These are phyloP conservation scores for Micractinium conductrix DNA, from an alignment of 139 green algal species.

Conservation along the genomic window DNA sequence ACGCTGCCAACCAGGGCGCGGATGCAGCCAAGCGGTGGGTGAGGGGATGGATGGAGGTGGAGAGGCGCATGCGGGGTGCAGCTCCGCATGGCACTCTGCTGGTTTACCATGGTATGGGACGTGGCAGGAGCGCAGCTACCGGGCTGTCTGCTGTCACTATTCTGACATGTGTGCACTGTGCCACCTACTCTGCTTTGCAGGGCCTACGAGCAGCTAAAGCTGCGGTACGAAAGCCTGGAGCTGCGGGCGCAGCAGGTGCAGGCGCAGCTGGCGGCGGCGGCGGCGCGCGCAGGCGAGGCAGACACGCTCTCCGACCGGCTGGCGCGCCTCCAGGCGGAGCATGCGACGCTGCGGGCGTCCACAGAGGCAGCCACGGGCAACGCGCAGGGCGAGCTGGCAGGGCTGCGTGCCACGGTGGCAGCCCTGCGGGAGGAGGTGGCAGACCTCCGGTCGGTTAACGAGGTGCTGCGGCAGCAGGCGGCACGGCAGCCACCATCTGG, in stretches of 20 bases:
- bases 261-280: constrained; percentile 12
- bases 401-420: constrained; percentile 28
- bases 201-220: constrained; percentile 41
- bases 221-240: constrained; percentile 56
- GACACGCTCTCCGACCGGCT: constrained; percentile 5
- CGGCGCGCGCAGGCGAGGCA: not conserved
- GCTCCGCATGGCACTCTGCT: no score
- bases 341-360: constrained; percentile 15
- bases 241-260: constrained; percentile 24
- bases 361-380: not conserved
- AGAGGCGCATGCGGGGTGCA: not conserved
- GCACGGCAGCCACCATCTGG: not conserved
- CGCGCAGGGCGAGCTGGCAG: constrained; percentile 41
- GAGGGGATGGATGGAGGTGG: no score
- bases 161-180: not conserved
- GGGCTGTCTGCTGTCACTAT: no score
- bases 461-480: constrained; percentile 18
- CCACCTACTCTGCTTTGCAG: not conserved
- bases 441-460: constrained; percentile 14
- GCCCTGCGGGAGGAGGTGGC: constrained; percentile 42
- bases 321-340: constrained; percentile 27
- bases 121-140: no score
- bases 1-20: constrained; percentile 8
- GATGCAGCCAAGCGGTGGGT: constrained; percentile 39
- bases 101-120: no score